phyloP scores from a whole-genome alignment of 768 basidiomycete genomes.

The Leccinum fibrillosum region DNA sequence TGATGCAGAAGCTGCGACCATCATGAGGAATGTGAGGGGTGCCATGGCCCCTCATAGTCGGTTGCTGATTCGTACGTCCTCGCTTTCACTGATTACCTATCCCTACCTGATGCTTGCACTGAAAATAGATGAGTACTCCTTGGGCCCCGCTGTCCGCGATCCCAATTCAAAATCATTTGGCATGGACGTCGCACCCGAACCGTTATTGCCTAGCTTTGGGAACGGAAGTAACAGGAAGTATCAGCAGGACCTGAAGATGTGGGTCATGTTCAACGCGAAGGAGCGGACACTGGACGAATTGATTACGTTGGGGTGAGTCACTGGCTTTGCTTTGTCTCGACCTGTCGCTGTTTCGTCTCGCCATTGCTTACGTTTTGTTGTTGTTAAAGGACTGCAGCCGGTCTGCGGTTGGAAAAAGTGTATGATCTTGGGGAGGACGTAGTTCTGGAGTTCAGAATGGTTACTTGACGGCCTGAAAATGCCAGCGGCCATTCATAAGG shows the following conservation, averaged over 20 bases:
- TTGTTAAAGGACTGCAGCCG: slow-evolving; percentile 13
- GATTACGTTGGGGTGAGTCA: slow-evolving; percentile 31
- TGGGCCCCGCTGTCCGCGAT: slow-evolving; percentile 11
- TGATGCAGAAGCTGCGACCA: slow-evolving; percentile 29
- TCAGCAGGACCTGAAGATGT: slow-evolving; percentile 46
- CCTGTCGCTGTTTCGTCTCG: background rate
- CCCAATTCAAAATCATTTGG: slow-evolving; percentile 3
- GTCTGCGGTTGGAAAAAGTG: slow-evolving; percentile 21
- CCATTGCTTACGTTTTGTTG: background rate
- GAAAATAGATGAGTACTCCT: slow-evolving; percentile 21
- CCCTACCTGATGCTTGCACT: too few relatives aligned
- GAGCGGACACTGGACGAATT: slow-evolving; percentile 43
- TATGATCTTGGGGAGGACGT: background rate
- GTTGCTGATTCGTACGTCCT: slow-evolving; percentile 32
- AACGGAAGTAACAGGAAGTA: slow-evolving; percentile 39
- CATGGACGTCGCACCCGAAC: slow-evolving; percentile 37
- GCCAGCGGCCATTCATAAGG: background rate
- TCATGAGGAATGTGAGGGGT: slow-evolving; percentile 27
- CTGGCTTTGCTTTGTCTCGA: background rate
- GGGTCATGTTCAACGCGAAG: slow-evolving; percentile 38
- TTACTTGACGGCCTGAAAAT: background rate
- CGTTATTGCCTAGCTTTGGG: slow-evolving; percentile 47
- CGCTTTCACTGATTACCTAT: background rate
- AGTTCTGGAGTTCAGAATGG: slow-evolving; percentile 7
- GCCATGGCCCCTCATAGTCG: slow-evolving; percentile 30